These are phyloP conservation scores for Knoxia roxburghii DNA, from an alignment of 257 asterid species.

Conservation along the genomic window DNA sequence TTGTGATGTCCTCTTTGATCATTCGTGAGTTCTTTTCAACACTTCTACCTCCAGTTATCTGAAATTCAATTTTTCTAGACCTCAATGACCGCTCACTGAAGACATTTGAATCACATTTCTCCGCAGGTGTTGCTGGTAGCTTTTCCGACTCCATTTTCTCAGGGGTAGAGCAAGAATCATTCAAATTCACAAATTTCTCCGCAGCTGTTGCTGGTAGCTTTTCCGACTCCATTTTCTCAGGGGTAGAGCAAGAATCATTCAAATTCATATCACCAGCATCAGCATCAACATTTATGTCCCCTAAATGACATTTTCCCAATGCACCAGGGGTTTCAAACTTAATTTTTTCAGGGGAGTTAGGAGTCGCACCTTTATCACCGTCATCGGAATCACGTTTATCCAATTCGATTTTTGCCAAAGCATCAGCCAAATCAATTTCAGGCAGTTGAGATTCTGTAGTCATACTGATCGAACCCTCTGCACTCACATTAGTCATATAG, in stretches of 20 bases:
- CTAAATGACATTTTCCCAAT: background rate
- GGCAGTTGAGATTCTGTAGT: slow-evolving; percentile 2
- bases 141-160: background rate
- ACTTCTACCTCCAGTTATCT: slow-evolving; percentile 15
- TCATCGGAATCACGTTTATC: slow-evolving; percentile 7
- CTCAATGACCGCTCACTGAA: slow-evolving; percentile 37
- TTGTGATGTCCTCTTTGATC: slow-evolving; percentile 12
- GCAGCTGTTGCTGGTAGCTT: slow-evolving; percentile 5
- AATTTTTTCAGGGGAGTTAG: background rate
- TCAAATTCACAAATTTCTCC: slow-evolving; percentile 12
- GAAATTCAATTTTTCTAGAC: slow-evolving; percentile 33
- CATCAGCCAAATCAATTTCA: background rate
- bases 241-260: slow-evolving; percentile 8
- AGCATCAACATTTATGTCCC: background rate
- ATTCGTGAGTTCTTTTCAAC: slow-evolving; percentile 7
- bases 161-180: slow-evolving; percentile 12
- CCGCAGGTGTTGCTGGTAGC: slow-evolving; percentile 9
- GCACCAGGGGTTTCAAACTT: background rate
- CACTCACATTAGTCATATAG: slow-evolving; percentile 1
- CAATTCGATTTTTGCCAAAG: background rate
- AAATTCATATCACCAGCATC: slow-evolving; percentile 11
- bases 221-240: slow-evolving; percentile 4
- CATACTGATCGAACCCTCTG: slow-evolving; percentile 22
- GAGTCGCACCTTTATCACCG: slow-evolving; percentile 4
- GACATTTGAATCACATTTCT: slow-evolving; percentile 20